phyloP scores from a whole-genome alignment of 306 rosid genomes.

The Cucumis melo region DNA sequence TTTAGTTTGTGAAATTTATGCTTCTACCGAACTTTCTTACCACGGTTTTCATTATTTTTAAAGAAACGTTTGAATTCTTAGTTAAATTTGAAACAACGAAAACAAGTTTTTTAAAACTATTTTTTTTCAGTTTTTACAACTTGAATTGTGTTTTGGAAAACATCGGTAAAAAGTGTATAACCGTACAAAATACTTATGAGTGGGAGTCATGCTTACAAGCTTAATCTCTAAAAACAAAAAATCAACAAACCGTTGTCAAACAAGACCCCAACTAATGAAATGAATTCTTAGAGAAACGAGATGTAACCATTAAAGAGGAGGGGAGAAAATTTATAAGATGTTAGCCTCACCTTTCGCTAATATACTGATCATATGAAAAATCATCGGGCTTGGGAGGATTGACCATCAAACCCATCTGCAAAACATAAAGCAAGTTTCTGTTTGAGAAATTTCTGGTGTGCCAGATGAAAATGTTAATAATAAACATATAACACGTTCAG shows the following conservation, averaged over 20 bases:
- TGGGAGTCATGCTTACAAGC: background rate
- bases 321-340: background rate
- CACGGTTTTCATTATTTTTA: no score
- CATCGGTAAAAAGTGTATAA: background rate
- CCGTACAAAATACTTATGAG: background rate
- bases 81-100: background rate
- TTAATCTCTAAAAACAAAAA: background rate
- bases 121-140: background rate
- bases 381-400: conserved; percentile 92
- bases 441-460: background rate
- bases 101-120: background rate
- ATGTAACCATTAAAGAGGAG: background rate
- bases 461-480: background rate
- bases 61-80: background rate
- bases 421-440: conserved; percentile 10
- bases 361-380: conserved; percentile 68
- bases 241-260: background rate
- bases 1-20: background rate
- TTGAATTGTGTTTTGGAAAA: background rate
- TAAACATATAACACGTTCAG: background rate
- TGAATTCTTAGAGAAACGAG: background rate
- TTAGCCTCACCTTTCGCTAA: conserved; percentile 59
- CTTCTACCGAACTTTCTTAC: background rate
- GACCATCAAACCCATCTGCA: conserved; percentile 95
- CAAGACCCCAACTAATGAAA: background rate